phyloP scores from a whole-genome alignment of 1,284 basidiomycete genomes.

The Rhodotorula sp. region DNA sequence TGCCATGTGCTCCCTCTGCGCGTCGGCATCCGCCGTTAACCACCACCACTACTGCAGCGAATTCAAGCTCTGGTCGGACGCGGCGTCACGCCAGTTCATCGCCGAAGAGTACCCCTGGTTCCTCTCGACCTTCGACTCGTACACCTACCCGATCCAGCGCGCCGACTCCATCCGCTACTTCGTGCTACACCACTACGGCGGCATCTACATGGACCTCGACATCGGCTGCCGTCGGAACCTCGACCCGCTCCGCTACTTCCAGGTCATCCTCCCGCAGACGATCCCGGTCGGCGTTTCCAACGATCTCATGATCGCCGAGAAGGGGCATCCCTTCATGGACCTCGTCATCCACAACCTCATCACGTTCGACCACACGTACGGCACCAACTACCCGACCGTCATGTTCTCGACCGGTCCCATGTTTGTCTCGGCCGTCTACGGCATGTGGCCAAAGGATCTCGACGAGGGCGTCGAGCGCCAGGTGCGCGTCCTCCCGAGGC shows the following conservation, averaged over 20 bases:
- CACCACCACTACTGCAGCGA: slow-evolving; percentile 60
- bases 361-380: slow-evolving; percentile 89
- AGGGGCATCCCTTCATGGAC: slow-evolving; percentile 83
- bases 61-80: slow-evolving; percentile 98
- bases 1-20: neutral
- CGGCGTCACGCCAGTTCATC: slow-evolving; percentile 83
- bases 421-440: slow-evolving; percentile 83
- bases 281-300: slow-evolving; percentile 97
- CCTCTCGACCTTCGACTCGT: slow-evolving; percentile 86
- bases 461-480: slow-evolving; percentile 53
- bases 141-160: slow-evolving; percentile 91
- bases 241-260: slow-evolving; percentile 83
- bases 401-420: slow-evolving; percentile 93
- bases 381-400: slow-evolving; percentile 96
- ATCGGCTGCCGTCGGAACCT: slow-evolving; percentile 89
- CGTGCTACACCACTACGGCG: slow-evolving; percentile 91
- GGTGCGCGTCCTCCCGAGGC: slow-evolving; percentile 86
- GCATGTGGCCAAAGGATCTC: slow-evolving; percentile 74
- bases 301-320: slow-evolving; percentile 91
- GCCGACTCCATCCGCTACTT: slow-evolving; percentile 99
- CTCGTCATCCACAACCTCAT: slow-evolving; percentile 87
- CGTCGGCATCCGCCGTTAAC: neutral
- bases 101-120: slow-evolving; percentile 86
- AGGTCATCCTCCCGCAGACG: slow-evolving; percentile 89
- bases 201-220: slow-evolving; percentile 95